Evolutionary conservation across 768 basidiomycete genomes (phyloP).

Genomic region (Mycena olivaceomarginata): DNA sequence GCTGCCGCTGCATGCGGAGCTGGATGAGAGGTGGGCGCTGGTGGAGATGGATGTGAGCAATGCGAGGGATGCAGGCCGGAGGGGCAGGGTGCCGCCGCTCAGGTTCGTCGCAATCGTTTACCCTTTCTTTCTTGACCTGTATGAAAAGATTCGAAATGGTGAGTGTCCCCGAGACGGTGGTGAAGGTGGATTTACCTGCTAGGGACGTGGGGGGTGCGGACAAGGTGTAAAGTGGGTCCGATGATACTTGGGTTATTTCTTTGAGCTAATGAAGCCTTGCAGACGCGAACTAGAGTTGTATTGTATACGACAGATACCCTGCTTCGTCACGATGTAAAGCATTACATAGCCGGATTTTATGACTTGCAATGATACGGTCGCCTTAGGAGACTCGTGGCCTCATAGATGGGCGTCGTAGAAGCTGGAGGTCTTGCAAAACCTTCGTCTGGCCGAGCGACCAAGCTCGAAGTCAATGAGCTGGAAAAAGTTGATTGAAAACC

Average conservation of each 20-base stretch:
- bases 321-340: no score
- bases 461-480: no score
- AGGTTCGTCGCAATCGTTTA: not conserved
- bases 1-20: conserved; percentile 50
- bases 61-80: not conserved
- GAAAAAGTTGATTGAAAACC: no score
- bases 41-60: not conserved
- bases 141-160: not conserved
- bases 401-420: no score
- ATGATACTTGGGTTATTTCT: not conserved
- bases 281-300: not conserved
- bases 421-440: no score
- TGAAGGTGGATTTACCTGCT: not conserved
- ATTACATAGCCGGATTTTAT: no score
- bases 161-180: not conserved
- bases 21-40: conserved; percentile 56
- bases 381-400: no score
- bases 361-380: no score
- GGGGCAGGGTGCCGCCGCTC: not conserved
- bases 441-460: no score
- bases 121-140: not conserved
- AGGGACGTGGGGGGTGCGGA: not conserved
- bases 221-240: not conserved
- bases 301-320: no score
- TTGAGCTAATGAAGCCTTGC: not conserved